Base-by-base conservation (phyloP, 768 basidiomycete genomes). In the Pleurotus eryngii region DNA sequence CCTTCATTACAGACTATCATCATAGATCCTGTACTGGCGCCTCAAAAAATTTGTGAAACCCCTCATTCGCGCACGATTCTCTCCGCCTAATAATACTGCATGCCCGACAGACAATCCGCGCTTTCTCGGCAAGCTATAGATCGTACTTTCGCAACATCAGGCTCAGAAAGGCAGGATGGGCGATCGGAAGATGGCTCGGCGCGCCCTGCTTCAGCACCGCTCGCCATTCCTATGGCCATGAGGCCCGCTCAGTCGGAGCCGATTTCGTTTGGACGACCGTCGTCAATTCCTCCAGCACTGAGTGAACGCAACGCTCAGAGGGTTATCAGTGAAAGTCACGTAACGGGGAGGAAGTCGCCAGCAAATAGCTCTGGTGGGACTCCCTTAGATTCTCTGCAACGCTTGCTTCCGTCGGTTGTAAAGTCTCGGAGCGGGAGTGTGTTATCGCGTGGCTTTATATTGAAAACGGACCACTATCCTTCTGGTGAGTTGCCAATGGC, bases 391-490 rank as follows among this genome's bases (percentile, higher is more conserved):
- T 78, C 77, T 59, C 76, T 92, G 5, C 80, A 85, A 59, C 83
- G 83, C 18, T 86, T 87, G 27, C 87, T 81, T 49, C 76, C 85
- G 1, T 85, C 86, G 1, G 79, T 95, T 35, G 92, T 95, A 56
- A 92, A 93, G 74, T 86, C 89, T 5, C 80, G 93, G 57, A 77
- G 79, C 0, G 93, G 93, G 15, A 91, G 89, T 63, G 93, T 96
- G 35, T 76, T 96, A 5, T 86, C 89, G 3, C 75, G 93, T 60
- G 92, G 94, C 0, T 92, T 95, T 69, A 95, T 99, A 56, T 74
- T 99, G 64, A 99, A 98, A 77, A 95, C 94, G 15, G 95, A 97
- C 73, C 79, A 88, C 68, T 88, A 92, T 70, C 89, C 89, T 35
- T 89, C 89, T 59, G 89, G 88, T 84, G 59, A 61, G 68, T 64